Conservation (phyloP, 1,284 basidiomycete species). For the Volvariella volvacea region DNA sequence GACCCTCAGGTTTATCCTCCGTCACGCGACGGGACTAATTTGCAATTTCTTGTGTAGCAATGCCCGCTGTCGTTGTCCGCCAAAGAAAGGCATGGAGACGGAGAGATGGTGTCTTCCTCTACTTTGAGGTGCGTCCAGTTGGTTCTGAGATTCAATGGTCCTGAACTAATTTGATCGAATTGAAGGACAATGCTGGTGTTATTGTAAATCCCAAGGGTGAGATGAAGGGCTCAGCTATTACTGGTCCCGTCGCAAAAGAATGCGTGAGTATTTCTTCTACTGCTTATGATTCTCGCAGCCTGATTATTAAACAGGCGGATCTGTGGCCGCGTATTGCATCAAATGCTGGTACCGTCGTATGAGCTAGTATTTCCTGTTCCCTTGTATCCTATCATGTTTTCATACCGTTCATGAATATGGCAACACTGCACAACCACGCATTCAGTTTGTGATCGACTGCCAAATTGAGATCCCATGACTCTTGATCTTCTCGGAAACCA, state of each 20-base stretch:
- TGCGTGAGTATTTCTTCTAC: conserved; percentile 52
- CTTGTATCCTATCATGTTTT: conserved; percentile 11
- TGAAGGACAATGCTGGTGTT: conserved; percentile 90
- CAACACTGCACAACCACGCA: too few species aligned
- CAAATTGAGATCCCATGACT: too few species aligned
- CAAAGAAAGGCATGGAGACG: conserved; percentile 99
- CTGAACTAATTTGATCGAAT: conserved; percentile 2
- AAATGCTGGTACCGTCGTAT: conserved; percentile 97
- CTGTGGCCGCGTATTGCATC: conserved; percentile 99
- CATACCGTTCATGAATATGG: conserved; percentile 8
- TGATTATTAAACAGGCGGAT: conserved; percentile 62
- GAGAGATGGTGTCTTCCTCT: conserved; percentile 97
- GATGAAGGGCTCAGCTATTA: conserved; percentile 99
- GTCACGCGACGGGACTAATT: conserved; percentile 2
- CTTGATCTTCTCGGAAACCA: too few species aligned
- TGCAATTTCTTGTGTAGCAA: conserved; percentile 49
- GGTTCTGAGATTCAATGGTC: conserved; percentile 1
- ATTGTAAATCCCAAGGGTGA: conserved; percentile 99
- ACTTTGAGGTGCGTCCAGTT: conserved; percentile 89
- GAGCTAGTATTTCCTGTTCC: conserved; percentile 20
- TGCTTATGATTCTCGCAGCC: conserved; percentile 4
- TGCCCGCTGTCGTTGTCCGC: conserved; percentile 96
- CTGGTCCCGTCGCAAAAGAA: conserved; percentile 96
- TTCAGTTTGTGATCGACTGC: too few species aligned
- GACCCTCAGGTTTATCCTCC: background rate